phyloP scores from a whole-genome alignment of 2,329 filamentous ascomycete genomes.

The Penicillium sp. region DNA sequence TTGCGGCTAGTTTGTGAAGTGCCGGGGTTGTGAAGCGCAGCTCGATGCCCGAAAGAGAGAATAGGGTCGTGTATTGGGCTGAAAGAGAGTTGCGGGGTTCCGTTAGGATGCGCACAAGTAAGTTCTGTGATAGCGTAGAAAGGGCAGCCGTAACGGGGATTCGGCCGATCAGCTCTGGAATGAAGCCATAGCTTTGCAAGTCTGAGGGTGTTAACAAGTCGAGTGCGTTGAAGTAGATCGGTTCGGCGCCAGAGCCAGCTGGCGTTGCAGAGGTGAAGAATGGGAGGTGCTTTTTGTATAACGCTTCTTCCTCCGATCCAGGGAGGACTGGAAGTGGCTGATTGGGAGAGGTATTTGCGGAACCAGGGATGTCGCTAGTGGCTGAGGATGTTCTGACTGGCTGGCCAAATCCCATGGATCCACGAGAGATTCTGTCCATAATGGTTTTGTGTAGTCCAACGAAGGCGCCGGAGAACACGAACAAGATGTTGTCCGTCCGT shows the following conservation, averaged over 20 bases:
- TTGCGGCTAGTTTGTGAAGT: constrained; percentile 74
- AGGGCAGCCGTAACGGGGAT: constrained; percentile 87
- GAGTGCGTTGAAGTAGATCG: constrained; percentile 56
- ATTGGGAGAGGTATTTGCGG: constrained; percentile 22
- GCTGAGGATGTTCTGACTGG: constrained; percentile 59
- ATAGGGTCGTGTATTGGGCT: constrained; percentile 83
- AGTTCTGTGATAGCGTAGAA: constrained; percentile 63
- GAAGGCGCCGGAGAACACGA: constrained; percentile 95
- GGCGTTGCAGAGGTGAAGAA: constrained; percentile 57
- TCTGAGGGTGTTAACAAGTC: constrained; percentile 73
- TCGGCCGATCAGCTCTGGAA: constrained; percentile 92
- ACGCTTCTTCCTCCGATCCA: constrained; percentile 61
- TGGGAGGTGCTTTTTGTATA: constrained; percentile 58
- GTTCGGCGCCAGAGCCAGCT: constrained; percentile 37
- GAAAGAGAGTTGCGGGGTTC: constrained; percentile 87
- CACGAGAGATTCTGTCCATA: constrained; percentile 78
- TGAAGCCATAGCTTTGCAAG: constrained; percentile 81
- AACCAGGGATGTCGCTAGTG: constrained; percentile 25
- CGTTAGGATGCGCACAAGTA: constrained; percentile 81
- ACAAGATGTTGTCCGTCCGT: constrained; percentile 93
- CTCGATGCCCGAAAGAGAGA: constrained; percentile 71
- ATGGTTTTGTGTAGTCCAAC: constrained; percentile 86
- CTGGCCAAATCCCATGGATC: constrained; percentile 87
- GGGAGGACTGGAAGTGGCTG: constrained; percentile 53
- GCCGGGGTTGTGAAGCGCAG: constrained; percentile 79